These are phyloP conservation scores for Sistotremastrum niveocremeum DNA, from an alignment of 768 basidiomycete species.

Conservation along the genomic window DNA sequence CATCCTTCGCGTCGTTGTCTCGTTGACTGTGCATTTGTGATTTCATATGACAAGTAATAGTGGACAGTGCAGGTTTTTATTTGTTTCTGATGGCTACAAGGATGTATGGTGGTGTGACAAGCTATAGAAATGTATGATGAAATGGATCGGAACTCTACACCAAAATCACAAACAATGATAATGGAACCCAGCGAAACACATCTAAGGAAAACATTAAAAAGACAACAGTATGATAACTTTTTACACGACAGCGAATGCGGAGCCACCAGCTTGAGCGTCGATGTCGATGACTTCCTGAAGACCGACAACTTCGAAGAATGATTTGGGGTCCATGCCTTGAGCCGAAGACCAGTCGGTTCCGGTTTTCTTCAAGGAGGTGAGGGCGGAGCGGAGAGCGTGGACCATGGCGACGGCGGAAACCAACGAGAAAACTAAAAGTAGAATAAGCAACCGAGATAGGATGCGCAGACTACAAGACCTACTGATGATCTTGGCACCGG, in stretches of 20 bases:
- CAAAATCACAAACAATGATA: too few relatives aligned
- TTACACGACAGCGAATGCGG: slow-evolving; percentile 41
- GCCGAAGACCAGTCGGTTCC: slow-evolving; percentile 55
- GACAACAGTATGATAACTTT: neutral
- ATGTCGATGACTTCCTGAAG: slow-evolving; percentile 39
- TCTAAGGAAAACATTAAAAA: slow-evolving; percentile 3
- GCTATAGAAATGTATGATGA: too few relatives aligned
- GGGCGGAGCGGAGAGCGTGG: slow-evolving; percentile 66
- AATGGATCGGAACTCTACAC: too few relatives aligned
- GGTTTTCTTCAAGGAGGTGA: slow-evolving; percentile 62
- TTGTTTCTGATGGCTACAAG: too few relatives aligned
- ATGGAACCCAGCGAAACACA: too few relatives aligned
- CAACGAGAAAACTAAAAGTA: slow-evolving; percentile 44
- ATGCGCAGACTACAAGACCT: slow-evolving; percentile 15
- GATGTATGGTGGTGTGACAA: too few relatives aligned
- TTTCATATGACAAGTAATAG: too few relatives aligned
- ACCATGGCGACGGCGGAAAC: slow-evolving; percentile 67
- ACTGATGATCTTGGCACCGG: slow-evolving; percentile 73
- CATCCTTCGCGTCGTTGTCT: too few relatives aligned
- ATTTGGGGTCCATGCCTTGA: slow-evolving; percentile 61
- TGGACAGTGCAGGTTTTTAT: too few relatives aligned
- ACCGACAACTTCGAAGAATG: slow-evolving; percentile 69
- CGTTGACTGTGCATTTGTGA: too few relatives aligned
- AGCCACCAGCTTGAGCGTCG: slow-evolving; percentile 45
- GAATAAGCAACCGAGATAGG: neutral